Evolutionary conservation across 768 basidiomycete species (phyloP), one percentile per base, ranked within the genome.

Genomic region (Boletus patriciae): DNA sequence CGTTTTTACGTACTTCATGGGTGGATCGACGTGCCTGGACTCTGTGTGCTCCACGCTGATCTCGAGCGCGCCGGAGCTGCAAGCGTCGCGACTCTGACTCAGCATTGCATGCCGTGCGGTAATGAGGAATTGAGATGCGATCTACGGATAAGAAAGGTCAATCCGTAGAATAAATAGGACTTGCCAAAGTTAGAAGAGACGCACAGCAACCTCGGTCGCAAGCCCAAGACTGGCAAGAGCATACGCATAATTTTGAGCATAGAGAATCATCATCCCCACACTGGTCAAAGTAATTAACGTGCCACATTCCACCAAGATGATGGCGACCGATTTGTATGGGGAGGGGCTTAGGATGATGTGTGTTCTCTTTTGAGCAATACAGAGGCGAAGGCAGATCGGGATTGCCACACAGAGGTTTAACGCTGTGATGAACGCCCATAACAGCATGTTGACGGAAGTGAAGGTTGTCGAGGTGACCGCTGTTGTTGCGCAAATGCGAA

Each of bases 241-340:
- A 16, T 52, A 45, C 0, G 18, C 1, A 45, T 44, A 55, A 4
- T 42, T 34, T 9, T 16, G 11, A 13, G 47, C 40, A 13, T 58
- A 59, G 25, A 67, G 42, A 10, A 62, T 21, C 33, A 50, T 41
- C 60, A 65, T 62, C 9, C 21, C 19, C n/a, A 56, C 8, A 5
- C 52, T 52, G 21, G 46, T 52, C 9, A 36, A 15, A 1, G 58
- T 58, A 2, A 65, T 45, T 31, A 68, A 41, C 1, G 60, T 47
- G 13, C 62, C 54, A 5, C 62, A 70, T 49, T 68, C 67, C 5
- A 68, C 52, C 16, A 60, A 7, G 48, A 68, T 42, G 41, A 68
- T 48, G 27, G 38, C 51, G 40, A 47, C n/a, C n/a, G 62, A 57
- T 46, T 50, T 62, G 47, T 48, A 47, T 12, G 50, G 57, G 11